phyloP scores from a whole-genome alignment of 495 filamentous ascomycete species.

The Pseudevernia furfuracea region DNA sequence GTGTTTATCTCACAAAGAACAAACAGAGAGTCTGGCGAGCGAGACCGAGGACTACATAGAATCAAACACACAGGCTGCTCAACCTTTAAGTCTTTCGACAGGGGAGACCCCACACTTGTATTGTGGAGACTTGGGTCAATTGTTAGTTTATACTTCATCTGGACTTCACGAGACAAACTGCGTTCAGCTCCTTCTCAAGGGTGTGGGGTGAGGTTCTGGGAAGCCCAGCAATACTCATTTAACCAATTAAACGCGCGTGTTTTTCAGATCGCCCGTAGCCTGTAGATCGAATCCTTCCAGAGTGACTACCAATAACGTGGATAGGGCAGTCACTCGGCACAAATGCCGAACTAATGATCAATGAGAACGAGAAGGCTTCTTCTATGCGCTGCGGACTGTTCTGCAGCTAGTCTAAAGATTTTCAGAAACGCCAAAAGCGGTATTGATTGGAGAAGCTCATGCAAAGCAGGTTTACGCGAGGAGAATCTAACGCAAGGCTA shows the following conservation, averaged over 20 bases:
- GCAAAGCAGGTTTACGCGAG: neutral
- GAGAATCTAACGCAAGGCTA: slow-evolving; percentile 2
- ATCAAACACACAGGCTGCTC: neutral
- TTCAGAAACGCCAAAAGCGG: neutral
- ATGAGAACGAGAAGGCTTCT: neutral
- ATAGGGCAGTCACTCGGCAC: neutral
- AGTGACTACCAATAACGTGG: neutral
- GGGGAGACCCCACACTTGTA: neutral
- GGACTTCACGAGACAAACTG: neutral
- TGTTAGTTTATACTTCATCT: neutral
- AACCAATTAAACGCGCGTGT: neutral
- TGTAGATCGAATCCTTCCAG: neutral
- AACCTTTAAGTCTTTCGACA: neutral
- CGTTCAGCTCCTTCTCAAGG: neutral
- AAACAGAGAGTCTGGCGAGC: neutral
- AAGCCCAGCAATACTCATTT: neutral
- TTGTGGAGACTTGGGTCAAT: neutral
- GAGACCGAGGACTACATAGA: neutral
- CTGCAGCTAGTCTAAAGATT: neutral
- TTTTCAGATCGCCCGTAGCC: neutral
- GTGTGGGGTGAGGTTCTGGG: neutral
- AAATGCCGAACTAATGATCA: neutral
- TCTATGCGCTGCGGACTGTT: neutral
- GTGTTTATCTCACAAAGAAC: neutral
- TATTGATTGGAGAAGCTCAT: neutral